These are phyloP conservation scores for Aaosphaeria arxii DNA, from an alignment of 2,329 filamentous ascomycete species.

Conservation along the genomic window DNA sequence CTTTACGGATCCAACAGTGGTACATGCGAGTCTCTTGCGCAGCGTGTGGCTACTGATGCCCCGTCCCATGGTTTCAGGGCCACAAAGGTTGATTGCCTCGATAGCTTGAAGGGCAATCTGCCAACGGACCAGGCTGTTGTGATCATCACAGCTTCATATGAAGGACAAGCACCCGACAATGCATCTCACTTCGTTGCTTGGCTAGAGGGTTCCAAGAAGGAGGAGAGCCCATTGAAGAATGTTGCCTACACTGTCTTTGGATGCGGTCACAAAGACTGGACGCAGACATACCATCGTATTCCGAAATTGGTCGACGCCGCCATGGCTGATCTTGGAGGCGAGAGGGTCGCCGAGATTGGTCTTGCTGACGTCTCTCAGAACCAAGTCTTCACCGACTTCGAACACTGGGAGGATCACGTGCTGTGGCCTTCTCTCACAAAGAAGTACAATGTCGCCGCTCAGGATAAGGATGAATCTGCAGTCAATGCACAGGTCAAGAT, in stretches of 20 bases:
- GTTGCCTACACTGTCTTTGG: conserved; percentile 42
- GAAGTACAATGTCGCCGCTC: conserved; percentile 21
- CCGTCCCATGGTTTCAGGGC: conserved; percentile 35
- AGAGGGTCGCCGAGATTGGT: conserved; percentile 28
- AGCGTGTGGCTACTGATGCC: conserved; percentile 34
- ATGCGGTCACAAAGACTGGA: conserved; percentile 43
- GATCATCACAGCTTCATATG: conserved; percentile 42
- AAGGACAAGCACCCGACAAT: conserved; percentile 44
- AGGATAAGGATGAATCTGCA: conserved; percentile 17
- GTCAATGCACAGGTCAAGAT: conserved; percentile 28
- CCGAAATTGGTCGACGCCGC: conserved; percentile 35
- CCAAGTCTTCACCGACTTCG: conserved; percentile 42
- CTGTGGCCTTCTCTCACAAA: conserved; percentile 36
- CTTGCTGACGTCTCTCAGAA: conserved; percentile 35
- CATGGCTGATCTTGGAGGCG: conserved; percentile 29
- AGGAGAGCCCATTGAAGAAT: conserved; percentile 20
- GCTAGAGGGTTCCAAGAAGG: conserved; percentile 27
- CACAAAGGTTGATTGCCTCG: conserved; percentile 29
- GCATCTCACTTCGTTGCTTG: conserved; percentile 43
- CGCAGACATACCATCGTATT: conserved; percentile 40
- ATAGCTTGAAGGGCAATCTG: conserved; percentile 30
- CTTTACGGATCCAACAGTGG: conserved; percentile 42
- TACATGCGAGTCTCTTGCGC: conserved; percentile 42
- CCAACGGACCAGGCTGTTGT: conserved; percentile 36
- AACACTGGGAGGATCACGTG: conserved; percentile 38